These are phyloP conservation scores for Xylaria grammica DNA, from an alignment of 495 filamentous ascomycete genomes.

Conservation along the genomic window DNA sequence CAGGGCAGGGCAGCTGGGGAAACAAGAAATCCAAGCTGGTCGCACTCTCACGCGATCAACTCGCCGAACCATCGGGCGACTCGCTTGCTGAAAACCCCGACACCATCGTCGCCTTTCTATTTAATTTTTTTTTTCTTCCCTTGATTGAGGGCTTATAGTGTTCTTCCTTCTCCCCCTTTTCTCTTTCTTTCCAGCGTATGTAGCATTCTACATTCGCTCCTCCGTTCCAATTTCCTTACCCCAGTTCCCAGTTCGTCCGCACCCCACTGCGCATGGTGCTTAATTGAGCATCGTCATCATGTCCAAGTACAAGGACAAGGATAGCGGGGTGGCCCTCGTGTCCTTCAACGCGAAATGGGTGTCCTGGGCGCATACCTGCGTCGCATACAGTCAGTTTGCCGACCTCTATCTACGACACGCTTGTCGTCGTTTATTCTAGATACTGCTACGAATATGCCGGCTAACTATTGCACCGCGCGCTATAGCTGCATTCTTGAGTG, in stretches of 20 bases:
- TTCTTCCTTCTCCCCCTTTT: not conserved
- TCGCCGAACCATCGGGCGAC: not conserved
- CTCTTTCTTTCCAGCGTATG: not conserved
- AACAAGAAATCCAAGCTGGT: not conserved
- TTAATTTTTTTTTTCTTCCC: not conserved
- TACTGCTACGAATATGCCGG: too few species aligned
- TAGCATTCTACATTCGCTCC: not conserved
- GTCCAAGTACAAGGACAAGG: constrained; percentile 82
- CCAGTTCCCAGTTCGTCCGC: not conserved
- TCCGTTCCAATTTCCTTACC: not conserved
- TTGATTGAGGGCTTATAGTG: not conserved
- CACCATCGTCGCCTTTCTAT: constrained; percentile 4
- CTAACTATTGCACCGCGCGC: too few species aligned
- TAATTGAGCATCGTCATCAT: constrained; percentile 61
- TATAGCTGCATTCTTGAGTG: constrained; percentile 85
- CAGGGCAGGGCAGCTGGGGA: too few species aligned
- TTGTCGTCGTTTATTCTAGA: not conserved
- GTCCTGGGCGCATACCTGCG: constrained; percentile 81
- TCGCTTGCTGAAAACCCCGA: constrained; percentile 25
- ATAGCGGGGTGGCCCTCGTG: constrained; percentile 74
- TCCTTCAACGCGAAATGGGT: constrained; percentile 91
- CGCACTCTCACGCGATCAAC: constrained; percentile 10
- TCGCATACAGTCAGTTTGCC: constrained; percentile 72
- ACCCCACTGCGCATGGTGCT: constrained; percentile 10
- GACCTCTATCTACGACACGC: not conserved